Evolutionary conservation across 148 eudicot genomes (phyloP).

Genomic region (Rhododendron henanense): DNA sequence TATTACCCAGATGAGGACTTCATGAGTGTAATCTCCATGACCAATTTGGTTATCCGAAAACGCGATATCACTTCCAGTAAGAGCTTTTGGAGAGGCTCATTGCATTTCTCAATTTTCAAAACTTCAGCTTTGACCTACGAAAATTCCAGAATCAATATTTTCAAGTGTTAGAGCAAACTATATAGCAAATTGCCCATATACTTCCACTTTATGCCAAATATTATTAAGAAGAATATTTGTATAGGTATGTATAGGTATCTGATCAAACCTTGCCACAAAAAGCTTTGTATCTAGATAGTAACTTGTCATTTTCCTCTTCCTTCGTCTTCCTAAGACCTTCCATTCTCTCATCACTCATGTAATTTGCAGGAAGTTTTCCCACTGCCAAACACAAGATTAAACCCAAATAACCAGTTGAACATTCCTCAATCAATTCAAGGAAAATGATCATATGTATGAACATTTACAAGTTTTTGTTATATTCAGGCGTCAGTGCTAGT

Average conservation of each 20-base stretch:
- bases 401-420: not conserved
- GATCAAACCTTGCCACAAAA: conserved; percentile 64
- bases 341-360: conserved; percentile 56
- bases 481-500: not conserved
- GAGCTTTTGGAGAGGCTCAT: conserved; percentile 46
- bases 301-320: conserved; percentile 47
- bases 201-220: not conserved
- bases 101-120: conserved; percentile 39
- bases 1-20: conserved; percentile 59
- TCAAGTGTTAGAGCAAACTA: not conserved
- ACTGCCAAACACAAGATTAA: conserved; percentile 27
- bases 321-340: conserved; percentile 46
- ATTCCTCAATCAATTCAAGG: not conserved
- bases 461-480: not conserved
- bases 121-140: conserved; percentile 58
- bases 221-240: not conserved
- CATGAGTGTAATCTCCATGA: conserved; percentile 54
- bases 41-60: conserved; percentile 51
- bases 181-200: not conserved
- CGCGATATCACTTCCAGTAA: conserved; percentile 43
- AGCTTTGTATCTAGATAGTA: conserved; percentile 40
- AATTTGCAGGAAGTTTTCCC: conserved; percentile 68
- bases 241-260: not conserved
- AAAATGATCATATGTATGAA: not conserved
- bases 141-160: not conserved